Percentiles rank a stretch among this genome's conserved stretches.
Evolutionary conservation across 495 filamentous ascomycete species (phyloP).

Genomic region (Annulohypoxylon stygium): DNA sequence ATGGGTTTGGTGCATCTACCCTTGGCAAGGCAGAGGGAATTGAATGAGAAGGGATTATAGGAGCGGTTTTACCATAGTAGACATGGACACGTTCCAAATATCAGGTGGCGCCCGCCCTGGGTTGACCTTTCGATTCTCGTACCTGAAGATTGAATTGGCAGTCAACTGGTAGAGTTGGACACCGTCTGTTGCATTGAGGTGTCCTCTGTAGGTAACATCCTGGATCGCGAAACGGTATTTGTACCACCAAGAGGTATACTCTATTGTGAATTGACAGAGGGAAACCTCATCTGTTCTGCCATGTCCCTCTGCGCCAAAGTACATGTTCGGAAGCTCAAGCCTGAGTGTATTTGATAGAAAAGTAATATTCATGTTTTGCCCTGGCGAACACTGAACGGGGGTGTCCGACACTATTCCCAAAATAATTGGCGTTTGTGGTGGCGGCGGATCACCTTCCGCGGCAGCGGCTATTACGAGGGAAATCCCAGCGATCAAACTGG

Average conservation of each 20-base stretch:
- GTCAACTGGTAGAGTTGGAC: slow-evolving; percentile 37
- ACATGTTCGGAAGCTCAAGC: slow-evolving; percentile 32
- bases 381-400: slow-evolving; percentile 35
- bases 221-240: slow-evolving; percentile 41
- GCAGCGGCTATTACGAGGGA: slow-evolving; percentile 17
- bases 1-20: no score
- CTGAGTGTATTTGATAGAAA: slow-evolving; percentile 35
- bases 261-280: slow-evolving; percentile 38
- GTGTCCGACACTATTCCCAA: slow-evolving; percentile 29
- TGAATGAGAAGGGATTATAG: neutral
- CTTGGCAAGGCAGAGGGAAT: no score
- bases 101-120: slow-evolving; percentile 40
- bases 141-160: slow-evolving; percentile 37
- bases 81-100: slow-evolving; percentile 44
- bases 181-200: slow-evolving; percentile 33
- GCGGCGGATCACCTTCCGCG: slow-evolving; percentile 31
- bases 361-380: slow-evolving; percentile 35
- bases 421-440: slow-evolving; percentile 30
- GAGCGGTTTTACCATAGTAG: slow-evolving; percentile 44
- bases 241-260: slow-evolving; percentile 44
- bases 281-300: slow-evolving; percentile 39
- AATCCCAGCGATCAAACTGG: slow-evolving; percentile 15
- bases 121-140: slow-evolving; percentile 39
- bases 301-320: slow-evolving; percentile 33
- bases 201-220: slow-evolving; percentile 39